phyloP scores from a whole-genome alignment of 116 monocot genomes.

The Posidonia oceanica region DNA sequence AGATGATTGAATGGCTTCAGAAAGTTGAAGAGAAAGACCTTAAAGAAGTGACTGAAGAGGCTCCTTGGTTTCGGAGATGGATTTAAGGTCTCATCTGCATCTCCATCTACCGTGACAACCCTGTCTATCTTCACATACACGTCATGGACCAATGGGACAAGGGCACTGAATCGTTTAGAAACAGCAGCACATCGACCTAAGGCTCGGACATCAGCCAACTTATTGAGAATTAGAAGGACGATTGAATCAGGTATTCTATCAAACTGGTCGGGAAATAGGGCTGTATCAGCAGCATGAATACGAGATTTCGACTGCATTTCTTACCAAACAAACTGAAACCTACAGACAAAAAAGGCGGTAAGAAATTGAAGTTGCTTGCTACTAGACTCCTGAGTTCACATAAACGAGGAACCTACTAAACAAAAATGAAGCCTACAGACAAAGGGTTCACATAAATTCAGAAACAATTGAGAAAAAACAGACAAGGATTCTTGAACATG shows the following conservation, averaged over 20 bases:
- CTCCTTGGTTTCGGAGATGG: slow-evolving; percentile 37
- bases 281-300: slow-evolving; percentile 36
- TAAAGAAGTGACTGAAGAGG: slow-evolving; percentile 61
- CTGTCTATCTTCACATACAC: slow-evolving; percentile 67
- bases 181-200: slow-evolving; percentile 67
- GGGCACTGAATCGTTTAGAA: slow-evolving; percentile 48
- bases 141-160: slow-evolving; percentile 58
- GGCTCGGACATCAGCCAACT: slow-evolving; percentile 48
- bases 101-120: slow-evolving; percentile 61
- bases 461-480: too few relatives aligned
- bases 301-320: slow-evolving; percentile 43
- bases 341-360: too few relatives aligned
- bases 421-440: too few relatives aligned
- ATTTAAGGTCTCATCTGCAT: slow-evolving; percentile 41
- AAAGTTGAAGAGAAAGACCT: slow-evolving; percentile 43
- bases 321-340: not conserved
- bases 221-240: slow-evolving; percentile 53
- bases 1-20: slow-evolving; percentile 65
- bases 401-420: too few relatives aligned
- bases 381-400: too few relatives aligned
- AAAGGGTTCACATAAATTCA: too few relatives aligned
- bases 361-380: too few relatives aligned
- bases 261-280: slow-evolving; percentile 29
- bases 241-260: slow-evolving; percentile 60
- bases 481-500: too few relatives aligned